Base-by-base conservation (phyloP, 768 basidiomycete species). In the Harrya chromipes region DNA sequence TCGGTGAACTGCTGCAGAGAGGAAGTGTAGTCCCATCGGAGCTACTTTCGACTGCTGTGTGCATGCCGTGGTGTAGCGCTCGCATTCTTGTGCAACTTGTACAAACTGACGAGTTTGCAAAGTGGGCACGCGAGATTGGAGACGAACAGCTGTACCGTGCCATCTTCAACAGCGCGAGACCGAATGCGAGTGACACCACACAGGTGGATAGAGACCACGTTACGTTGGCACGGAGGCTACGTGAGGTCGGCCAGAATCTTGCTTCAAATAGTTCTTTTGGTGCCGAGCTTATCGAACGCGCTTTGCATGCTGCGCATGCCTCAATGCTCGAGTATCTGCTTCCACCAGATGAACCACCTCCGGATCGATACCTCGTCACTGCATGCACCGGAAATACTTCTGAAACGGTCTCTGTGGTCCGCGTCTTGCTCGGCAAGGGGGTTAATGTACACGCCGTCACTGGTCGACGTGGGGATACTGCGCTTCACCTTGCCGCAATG, bases 61-160 rank as follows among this genome's bases (percentile, higher is more conserved):
- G 50, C 14, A 51, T 45, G 44, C 44, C 50, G 1, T 46, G 44
- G 50, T 51, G 50, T 9, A 51, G 17, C 29, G 27, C 44, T 6
- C 39, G 20, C 12, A 44, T 51, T 2, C 34, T 51, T 11, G 31
- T 26, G 14, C 44, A 27, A 4, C 38, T 50, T 1, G 14, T 51
- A n/a, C 39, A 51, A 16, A 46, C 44, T 4, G 24, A 10, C 33
- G 24, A 40, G 24, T 51, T 51, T 17, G 20, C 17, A 23, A 21
- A 51, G 13, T 51, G 50, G 50, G 40, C 44, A 3, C 5, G 10
- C 11, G 21, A 14, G 9, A 40, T 51, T 1, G 29, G 23, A 14
- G 44, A 46, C 4, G 40, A 51, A 38, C 17, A 20, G 9, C 1
- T 46, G 17, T 43, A 34, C 17, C 44, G 33, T 0, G 7, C 14